A percentile compares a stretch with the other conserved stretches of the same genome.
Evolutionary conservation across 257 asterid genomes (phyloP).

Genomic region (Hygrophila difformis): DNA sequence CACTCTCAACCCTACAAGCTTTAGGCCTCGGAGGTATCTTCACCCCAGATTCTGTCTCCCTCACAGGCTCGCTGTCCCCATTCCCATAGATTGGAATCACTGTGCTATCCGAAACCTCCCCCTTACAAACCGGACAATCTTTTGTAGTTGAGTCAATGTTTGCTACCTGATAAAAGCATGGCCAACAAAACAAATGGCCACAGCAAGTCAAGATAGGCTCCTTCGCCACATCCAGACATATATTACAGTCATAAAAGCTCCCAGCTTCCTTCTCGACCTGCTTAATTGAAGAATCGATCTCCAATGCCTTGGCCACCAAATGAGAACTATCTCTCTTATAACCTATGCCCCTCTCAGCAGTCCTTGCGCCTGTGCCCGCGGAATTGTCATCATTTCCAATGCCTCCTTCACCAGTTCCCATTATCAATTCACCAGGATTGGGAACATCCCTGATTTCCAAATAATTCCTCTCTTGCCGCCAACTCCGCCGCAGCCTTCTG

Average conservation of each 20-base stretch:
- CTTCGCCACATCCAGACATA: constrained; percentile 61
- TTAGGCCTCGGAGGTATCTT: constrained; percentile 67
- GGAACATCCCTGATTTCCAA: constrained; percentile 20
- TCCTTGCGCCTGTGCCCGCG: constrained; percentile 23
- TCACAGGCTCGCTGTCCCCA: constrained; percentile 21
- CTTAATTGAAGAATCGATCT: constrained; percentile 38
- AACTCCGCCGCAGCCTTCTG: constrained; percentile 61
- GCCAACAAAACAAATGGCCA: constrained; percentile 76
- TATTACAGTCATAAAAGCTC: constrained; percentile 60
- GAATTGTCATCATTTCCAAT: constrained; percentile 17
- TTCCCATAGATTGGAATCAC: constrained; percentile 48
- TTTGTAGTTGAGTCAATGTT: constrained; percentile 44
- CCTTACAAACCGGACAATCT: constrained; percentile 73
- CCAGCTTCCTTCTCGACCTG: constrained; percentile 43
- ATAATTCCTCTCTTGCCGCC: constrained; percentile 40
- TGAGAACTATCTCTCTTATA: constrained; percentile 65
- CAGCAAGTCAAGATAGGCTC: constrained; percentile 68
- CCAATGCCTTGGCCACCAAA: constrained; percentile 77
- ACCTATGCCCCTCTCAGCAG: constrained; percentile 35
- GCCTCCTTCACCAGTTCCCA: constrained; percentile 22
- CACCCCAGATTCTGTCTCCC: constrained; percentile 29
- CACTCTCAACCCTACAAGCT: constrained; percentile 53
- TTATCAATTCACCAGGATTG: constrained; percentile 21
- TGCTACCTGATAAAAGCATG: constrained; percentile 57
- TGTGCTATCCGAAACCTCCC: constrained; percentile 31